Percentiles rank a stretch among this genome's conserved stretches.
Evolutionary conservation across 768 basidiomycete species (phyloP).

Genomic region (Gymnopilus dilepis): DNA sequence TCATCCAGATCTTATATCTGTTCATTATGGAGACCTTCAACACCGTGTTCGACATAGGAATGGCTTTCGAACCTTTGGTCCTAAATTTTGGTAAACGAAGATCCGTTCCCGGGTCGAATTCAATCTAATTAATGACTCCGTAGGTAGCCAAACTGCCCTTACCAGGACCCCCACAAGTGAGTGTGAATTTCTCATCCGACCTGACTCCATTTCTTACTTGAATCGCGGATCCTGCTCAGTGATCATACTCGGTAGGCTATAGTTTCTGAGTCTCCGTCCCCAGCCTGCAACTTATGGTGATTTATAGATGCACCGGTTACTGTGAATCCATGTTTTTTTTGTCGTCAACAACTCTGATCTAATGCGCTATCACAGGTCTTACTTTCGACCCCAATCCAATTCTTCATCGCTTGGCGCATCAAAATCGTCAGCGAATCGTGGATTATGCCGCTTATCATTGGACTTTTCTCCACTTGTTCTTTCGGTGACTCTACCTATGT

Average conservation of each 20-base stretch:
- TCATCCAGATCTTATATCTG: conserved; percentile 36
- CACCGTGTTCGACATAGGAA: conserved; percentile 39
- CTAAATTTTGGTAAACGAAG: conserved; percentile 38
- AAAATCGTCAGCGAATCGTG: conserved; percentile 35
- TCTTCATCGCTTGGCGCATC: conserved; percentile 49
- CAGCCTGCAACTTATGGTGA: not conserved
- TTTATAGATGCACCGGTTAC: conserved; percentile 14
- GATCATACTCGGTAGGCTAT: conserved; percentile 13
- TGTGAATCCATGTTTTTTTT: not conserved
- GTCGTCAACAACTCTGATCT: not conserved
- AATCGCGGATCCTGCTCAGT: not conserved
- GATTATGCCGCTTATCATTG: conserved; percentile 33
- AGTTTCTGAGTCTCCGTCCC: not conserved
- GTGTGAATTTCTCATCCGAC: conserved; percentile 7
- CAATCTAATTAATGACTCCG: not conserved
- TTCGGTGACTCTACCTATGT: conserved; percentile 32
- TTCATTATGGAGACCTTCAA: conserved; percentile 43
- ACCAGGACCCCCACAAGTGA: conserved; percentile 35
- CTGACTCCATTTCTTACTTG: no score
- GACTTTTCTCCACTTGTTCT: conserved; percentile 33
- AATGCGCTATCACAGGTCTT: conserved; percentile 31
- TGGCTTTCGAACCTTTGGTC: conserved; percentile 46
- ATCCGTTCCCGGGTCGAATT: no score
- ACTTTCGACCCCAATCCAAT: conserved; percentile 45
- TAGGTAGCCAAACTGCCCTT: conserved; percentile 26